A percentile compares a stretch with the other conserved stretches of the same genome.
Evolutionary conservation across 495 filamentous ascomycete species (phyloP).

Genomic region (Aspergillus homomorphus): DNA sequence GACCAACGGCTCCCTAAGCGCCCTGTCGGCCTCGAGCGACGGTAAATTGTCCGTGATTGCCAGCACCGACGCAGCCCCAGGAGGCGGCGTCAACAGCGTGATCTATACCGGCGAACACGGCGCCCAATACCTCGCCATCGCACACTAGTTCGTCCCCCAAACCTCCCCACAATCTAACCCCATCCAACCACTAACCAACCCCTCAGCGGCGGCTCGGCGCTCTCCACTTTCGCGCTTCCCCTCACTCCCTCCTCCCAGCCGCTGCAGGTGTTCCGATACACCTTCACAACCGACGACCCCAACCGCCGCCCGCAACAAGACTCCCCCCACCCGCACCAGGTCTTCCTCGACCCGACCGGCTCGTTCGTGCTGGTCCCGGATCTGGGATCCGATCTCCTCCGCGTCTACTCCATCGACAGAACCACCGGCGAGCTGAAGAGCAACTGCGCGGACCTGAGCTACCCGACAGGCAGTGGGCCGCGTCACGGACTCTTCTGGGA

Average conservation of each 20-base stretch:
- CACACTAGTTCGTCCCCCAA: constrained; percentile 42
- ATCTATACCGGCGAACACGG: constrained; percentile 32
- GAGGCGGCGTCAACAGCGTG: constrained; percentile 40
- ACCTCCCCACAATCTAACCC: neutral
- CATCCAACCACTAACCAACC: constrained; percentile 1
- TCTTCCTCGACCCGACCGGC: constrained; percentile 65
- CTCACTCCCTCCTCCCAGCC: constrained; percentile 19
- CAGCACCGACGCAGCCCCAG: constrained; percentile 25
- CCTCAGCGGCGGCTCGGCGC: constrained; percentile 30
- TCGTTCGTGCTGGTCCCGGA: constrained; percentile 66
- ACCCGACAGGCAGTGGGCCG: constrained; percentile 57
- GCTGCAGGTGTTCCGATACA: constrained; percentile 52
- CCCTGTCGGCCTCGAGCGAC: constrained; percentile 19
- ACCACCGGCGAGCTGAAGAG: constrained; percentile 27
- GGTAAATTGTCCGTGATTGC: constrained; percentile 29
- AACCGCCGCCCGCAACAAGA: constrained; percentile 59
- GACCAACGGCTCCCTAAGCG: constrained; percentile 30
- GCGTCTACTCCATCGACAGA: constrained; percentile 56
- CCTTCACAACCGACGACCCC: constrained; percentile 34
- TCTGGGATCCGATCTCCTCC: constrained; percentile 67
- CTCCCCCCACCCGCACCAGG: constrained; percentile 67
- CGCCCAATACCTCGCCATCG: constrained; percentile 38
- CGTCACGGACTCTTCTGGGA: constrained; percentile 62
- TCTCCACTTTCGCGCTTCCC: constrained; percentile 39
- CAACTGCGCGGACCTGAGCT: constrained; percentile 26